Base-by-base conservation (phyloP, 129 eudicot genomes). In the Deinandra increscens region DNA sequence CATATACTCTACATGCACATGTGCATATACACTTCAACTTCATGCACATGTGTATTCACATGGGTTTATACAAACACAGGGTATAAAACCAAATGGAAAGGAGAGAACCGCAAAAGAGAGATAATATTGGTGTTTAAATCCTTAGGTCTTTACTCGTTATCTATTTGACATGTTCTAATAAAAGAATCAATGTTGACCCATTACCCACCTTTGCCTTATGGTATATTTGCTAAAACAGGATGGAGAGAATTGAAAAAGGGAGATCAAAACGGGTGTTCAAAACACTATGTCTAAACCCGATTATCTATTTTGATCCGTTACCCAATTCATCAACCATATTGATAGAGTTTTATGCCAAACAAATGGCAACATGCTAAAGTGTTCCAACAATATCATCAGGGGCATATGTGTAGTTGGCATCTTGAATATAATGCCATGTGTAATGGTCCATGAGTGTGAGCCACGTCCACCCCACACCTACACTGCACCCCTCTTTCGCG, bases 1-100 rank as follows among this genome's bases (percentile, higher is more conserved):
- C 31, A 26, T 36, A 36, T 36, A 36, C 39, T 1, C 7, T 6
- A 36, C 39, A 36, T 36, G 39, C 39, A 36, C 39, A 36, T 36
- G 39, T 36, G 39, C 39, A 36, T 15, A 26, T 26, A 26, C 31
- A 26, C 31, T 26, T 26, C 31, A 26, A 1, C 31, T 26, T 26
- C 31, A 26, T 26, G 31, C 31, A 26, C 31, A 26, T 36, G 39
- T 36, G 39, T 6, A 36, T 15, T 26, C 31, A 8, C n/a, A n/a
- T n/a, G 43, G 4, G 39, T 36, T 36, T 17, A 60, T 60, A 60
- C 44, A 2, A 60, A 36, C 14, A 14, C 23, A 60, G 5, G 15
- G n/a, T 17, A 62, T 18, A 29, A 23, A 66, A 43, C 71, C 73
- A 68, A 68, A 34, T 51, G 49, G 6, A 51, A 68, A 50, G 1